Percentiles rank a stretch among this genome's conserved stretches.
Conservation (phyloP, 2,329 filamentous ascomycete genomes). For the Chaetomiaceae sp. region DNA sequence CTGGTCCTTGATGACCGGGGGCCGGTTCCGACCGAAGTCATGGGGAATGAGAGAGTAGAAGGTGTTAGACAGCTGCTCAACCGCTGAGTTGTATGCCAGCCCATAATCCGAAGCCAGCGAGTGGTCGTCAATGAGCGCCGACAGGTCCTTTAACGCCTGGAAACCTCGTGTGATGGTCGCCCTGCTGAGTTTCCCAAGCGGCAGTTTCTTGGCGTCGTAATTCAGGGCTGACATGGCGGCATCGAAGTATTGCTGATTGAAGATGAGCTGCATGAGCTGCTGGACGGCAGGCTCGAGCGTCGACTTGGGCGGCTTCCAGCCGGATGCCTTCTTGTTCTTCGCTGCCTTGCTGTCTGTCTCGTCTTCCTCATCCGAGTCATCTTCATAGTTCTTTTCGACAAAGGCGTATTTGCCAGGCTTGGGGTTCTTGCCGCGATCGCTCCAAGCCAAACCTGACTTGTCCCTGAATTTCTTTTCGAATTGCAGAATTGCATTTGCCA, state of each 20-base stretch:
- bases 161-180: conserved; percentile 71
- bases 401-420: conserved; percentile 72
- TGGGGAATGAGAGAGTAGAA: conserved; percentile 85
- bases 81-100: conserved; percentile 37
- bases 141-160: conserved; percentile 69
- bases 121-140: conserved; percentile 58
- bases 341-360: conserved; percentile 33
- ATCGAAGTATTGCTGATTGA: conserved; percentile 70
- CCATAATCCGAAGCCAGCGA: conserved; percentile 44
- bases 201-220: conserved; percentile 72
- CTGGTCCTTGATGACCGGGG: conserved; percentile 60
- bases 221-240: conserved; percentile 62
- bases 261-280: conserved; percentile 73
- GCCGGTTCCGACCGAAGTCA: conserved; percentile 67
- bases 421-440: conserved; percentile 49
- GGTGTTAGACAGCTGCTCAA: conserved; percentile 65
- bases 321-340: conserved; percentile 34
- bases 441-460: conserved; percentile 57
- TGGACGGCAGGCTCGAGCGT: conserved; percentile 58
- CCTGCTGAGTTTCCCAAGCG: conserved; percentile 80
- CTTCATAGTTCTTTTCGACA: conserved; percentile 71
- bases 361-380: conserved; percentile 59
- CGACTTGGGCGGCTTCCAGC: conserved; percentile 43
- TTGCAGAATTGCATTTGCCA: conserved; percentile 42
- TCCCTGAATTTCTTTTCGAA: conserved; percentile 61